phyloP scores from a whole-genome alignment of 495 filamentous ascomycete species.

The Stereocaulon alpinum region DNA sequence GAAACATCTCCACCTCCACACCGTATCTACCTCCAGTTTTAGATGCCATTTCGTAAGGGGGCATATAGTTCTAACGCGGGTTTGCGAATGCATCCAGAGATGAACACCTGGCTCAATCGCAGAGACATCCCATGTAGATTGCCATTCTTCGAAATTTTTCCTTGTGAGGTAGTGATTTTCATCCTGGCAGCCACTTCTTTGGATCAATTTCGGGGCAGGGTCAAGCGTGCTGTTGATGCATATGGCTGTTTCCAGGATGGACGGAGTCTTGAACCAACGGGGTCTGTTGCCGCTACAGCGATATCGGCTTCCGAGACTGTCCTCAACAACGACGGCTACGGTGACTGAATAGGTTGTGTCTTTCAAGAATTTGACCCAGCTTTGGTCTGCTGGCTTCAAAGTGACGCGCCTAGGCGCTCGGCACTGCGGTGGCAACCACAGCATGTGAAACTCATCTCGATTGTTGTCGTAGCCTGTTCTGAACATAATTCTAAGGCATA shows the following conservation, averaged over 20 bases:
- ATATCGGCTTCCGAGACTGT: not conserved
- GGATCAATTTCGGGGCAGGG: not conserved
- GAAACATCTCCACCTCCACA: not conserved
- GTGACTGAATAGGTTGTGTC: not conserved
- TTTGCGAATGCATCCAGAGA: not conserved
- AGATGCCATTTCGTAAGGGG: not conserved
- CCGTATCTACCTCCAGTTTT: not conserved
- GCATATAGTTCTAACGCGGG: not conserved
- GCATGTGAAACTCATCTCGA: not conserved
- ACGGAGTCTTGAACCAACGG: not conserved
- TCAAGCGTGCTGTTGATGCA: not conserved
- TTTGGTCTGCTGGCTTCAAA: not conserved
- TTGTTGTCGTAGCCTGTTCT: not conserved
- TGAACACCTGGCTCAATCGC: not conserved
- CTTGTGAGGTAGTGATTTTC: not conserved
- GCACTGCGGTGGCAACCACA: not conserved
- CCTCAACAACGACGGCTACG: not conserved
- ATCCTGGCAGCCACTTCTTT: not conserved
- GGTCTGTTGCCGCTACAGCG: not conserved
- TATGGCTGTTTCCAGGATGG: constrained; percentile 4
- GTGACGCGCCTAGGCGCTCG: not conserved
- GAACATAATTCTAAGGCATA: not conserved
- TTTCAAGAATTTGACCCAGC: not conserved
- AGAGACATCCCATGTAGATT: not conserved
- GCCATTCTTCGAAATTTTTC: not conserved